These are phyloP conservation scores for Penium margaritaceum DNA, from an alignment of 139 green algal species.

Conservation along the genomic window DNA sequence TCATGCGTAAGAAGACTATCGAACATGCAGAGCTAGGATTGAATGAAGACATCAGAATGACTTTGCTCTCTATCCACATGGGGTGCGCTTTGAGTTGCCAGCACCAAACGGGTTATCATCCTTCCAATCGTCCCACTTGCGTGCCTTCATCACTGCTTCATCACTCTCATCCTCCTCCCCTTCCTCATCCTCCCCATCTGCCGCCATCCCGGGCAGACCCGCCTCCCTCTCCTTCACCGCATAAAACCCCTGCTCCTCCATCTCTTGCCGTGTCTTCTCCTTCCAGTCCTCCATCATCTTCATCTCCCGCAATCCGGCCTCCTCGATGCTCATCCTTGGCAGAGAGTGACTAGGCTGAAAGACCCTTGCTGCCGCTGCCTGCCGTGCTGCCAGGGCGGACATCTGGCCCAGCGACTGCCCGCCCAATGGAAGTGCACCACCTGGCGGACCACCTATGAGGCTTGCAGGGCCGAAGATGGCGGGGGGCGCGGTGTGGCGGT, in stretches of 20 bases:
- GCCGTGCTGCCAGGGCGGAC: constrained; percentile 28
- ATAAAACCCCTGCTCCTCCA: constrained; percentile 29
- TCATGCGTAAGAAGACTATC: too few relatives aligned
- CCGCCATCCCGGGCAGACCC: too few relatives aligned
- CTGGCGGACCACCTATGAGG: constrained; percentile 47
- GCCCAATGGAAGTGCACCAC: constrained; percentile 32
- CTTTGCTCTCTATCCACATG: too few relatives aligned
- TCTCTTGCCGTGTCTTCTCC: background rate
- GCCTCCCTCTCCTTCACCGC: too few relatives aligned
- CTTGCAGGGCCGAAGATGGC: constrained; percentile 23
- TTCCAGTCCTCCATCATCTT: constrained; percentile 25
- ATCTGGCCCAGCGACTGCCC: background rate
- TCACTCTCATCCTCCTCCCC: too few relatives aligned
- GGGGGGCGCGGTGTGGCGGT: background rate
- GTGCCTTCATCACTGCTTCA: too few relatives aligned
- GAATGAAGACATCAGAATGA: too few relatives aligned
- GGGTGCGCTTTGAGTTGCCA: too few relatives aligned
- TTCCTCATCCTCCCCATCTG: too few relatives aligned
- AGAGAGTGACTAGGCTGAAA: constrained; percentile 70
- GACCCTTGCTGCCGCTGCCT: constrained; percentile 49
- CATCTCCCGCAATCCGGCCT: constrained; percentile 42
- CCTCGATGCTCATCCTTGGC: constrained; percentile 62
- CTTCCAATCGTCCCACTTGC: too few relatives aligned
- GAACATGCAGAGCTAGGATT: too few relatives aligned
- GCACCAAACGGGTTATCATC: too few relatives aligned